These are phyloP conservation scores for Fragaria ananassa DNA, from an alignment of 306 rosid species.

Conservation along the genomic window DNA sequence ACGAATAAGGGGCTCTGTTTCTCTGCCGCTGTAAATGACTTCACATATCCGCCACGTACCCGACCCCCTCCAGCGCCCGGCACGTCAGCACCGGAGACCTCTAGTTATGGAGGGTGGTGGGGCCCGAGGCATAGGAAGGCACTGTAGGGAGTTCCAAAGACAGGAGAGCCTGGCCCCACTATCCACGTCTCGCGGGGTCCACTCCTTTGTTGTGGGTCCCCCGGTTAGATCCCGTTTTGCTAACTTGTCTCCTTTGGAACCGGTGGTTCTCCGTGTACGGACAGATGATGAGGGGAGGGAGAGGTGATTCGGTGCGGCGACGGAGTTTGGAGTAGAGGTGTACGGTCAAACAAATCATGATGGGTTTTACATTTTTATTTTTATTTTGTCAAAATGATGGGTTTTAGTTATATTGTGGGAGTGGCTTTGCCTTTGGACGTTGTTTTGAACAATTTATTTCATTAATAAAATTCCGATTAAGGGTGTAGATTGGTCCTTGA, in stretches of 20 bases:
- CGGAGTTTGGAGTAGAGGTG: neutral
- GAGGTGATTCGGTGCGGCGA: conserved; percentile 10
- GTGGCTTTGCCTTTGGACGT: too few relatives aligned
- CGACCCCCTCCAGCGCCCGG: neutral
- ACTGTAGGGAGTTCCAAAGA: neutral
- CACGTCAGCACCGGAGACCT: conserved; percentile 30
- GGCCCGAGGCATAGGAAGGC: neutral
- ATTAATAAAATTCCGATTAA: too few relatives aligned
- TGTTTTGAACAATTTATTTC: too few relatives aligned
- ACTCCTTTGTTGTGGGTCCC: conserved; percentile 32
- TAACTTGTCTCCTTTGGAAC: conserved; percentile 33
- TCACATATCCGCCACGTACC: conserved; percentile 18
- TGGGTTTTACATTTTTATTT: too few relatives aligned
- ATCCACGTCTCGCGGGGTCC: conserved; percentile 30
- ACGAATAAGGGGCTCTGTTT: neutral
- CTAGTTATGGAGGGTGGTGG: neutral
- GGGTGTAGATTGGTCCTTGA: too few relatives aligned
- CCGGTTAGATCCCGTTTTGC: conserved; percentile 25
- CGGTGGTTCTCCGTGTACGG: conserved; percentile 40
- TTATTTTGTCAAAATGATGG: too few relatives aligned
- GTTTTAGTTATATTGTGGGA: too few relatives aligned
- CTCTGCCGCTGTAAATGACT: neutral
- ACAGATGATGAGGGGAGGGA: conserved; percentile 12
- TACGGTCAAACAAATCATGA: conserved; percentile 8
- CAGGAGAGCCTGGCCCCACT: conserved; percentile 30